These are phyloP conservation scores for Thalia dealbata DNA, from an alignment of 176 grass and related monocot species.

Conservation along the genomic window DNA sequence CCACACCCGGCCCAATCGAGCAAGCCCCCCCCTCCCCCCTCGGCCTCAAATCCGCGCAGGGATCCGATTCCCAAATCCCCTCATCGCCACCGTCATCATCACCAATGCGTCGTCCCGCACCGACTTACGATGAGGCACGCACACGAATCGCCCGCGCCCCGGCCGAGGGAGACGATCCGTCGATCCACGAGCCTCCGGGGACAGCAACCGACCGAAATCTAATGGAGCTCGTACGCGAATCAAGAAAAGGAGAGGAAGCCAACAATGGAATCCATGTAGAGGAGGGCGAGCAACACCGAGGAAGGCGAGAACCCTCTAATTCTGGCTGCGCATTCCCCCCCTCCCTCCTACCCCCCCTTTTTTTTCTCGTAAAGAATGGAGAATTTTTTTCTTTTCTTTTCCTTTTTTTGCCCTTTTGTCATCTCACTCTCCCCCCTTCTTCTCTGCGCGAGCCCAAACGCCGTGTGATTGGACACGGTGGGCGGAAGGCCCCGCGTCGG, in stretches of 20 bases:
- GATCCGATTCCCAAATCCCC: conserved; percentile 4
- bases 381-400: too few relatives aligned
- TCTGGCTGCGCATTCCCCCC: background rate
- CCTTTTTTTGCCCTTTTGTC: too few relatives aligned
- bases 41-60: background rate
- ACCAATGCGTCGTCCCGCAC: background rate
- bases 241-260: background rate
- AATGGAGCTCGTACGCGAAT: conserved; percentile 1
- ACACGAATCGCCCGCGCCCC: background rate
- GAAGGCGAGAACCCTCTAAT: background rate
- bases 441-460: background rate
- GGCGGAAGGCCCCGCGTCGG: background rate
- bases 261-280: background rate
- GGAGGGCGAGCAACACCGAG: background rate
- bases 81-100: background rate
- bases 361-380: background rate
- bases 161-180: background rate
- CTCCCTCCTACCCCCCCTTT: background rate
- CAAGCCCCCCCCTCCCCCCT: background rate
- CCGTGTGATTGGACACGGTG: background rate
- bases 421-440: too few relatives aligned
- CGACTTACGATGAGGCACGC: background rate
- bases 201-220: background rate
- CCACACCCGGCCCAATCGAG: background rate
- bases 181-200: background rate